Base-by-base conservation (phyloP, 768 basidiomycete species). In the Pisolithus tinctorius region DNA sequence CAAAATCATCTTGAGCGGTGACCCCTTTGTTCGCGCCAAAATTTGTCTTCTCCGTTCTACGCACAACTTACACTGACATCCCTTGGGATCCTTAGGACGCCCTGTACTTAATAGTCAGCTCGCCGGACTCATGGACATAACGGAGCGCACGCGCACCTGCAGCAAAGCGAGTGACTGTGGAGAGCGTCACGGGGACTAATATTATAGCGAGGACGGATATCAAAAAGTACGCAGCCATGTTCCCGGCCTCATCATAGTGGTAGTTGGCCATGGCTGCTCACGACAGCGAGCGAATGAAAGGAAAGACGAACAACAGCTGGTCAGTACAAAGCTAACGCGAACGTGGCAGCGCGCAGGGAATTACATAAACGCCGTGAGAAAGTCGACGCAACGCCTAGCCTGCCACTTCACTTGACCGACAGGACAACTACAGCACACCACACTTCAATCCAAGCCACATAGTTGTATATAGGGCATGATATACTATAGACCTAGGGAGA, bases 191-290 rank as follows among this genome's bases (percentile, higher is more conserved):
- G 0, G 95, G 95, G 34, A 91, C 67, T 53, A 98, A 82, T 41
- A 92, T 62, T 58, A 97, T 77, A 50, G 84, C 82, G 57, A 97
- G 83, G 65, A 96, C 84, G 7, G 93, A 91, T 50, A 98, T 81
- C 54, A 93, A 69, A 69, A 97, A 97, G 73, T 93, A 97, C 36
- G 83, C 78, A 61, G 88, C 88, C 86, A 92, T 86, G 56, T 81
- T 82, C 57, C 90, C 89, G 44, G 79, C 78, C 73, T 91, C 88
- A 68, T 92, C 89, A 66, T 92, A 92, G 70, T 83, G 77, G 71
- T 91, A 90, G 58, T 84, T 80, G 58, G 85, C 86, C 88, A 89
- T 86, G 43, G 58, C 56, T 59, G 63, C 63, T 60, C 56, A 47
- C 40, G 34, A 34, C 34, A 34, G 34, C 34, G 11, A 34, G 34